A percentile compares a stretch with the other conserved stretches of the same genome.
Conservation (phyloP, 441 rosid genomes). For the Flueggea neowawraea region DNA sequence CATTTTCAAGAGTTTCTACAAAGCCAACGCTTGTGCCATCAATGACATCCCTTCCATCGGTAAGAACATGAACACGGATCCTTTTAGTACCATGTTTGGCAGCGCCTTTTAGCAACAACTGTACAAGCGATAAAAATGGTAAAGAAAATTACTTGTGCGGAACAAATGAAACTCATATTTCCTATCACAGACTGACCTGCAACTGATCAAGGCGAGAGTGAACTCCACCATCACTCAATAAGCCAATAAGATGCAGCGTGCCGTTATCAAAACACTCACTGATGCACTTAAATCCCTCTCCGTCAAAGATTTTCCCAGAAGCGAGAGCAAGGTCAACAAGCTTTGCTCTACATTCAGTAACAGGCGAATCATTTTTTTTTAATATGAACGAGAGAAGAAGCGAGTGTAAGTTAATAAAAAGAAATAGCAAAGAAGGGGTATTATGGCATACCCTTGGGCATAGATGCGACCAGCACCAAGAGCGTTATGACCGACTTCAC, state of each 20-base stretch:
- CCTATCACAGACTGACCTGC: slow-evolving; percentile 39
- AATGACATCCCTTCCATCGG: slow-evolving; percentile 98
- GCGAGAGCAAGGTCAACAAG: slow-evolving; percentile 92
- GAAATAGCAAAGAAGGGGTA: neutral
- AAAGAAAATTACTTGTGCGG: neutral
- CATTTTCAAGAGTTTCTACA: slow-evolving; percentile 80
- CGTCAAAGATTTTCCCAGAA: slow-evolving; percentile 81
- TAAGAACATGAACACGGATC: slow-evolving; percentile 91
- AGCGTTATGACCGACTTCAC: slow-evolving; percentile 98
- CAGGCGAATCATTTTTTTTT: neutral
- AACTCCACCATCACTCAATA: slow-evolving; percentile 95
- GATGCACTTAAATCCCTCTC: slow-evolving; percentile 80
- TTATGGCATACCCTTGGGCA: slow-evolving; percentile 67
- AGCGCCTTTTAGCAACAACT: slow-evolving; percentile 84
- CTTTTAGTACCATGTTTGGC: slow-evolving; percentile 82
- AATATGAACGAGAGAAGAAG: neutral
- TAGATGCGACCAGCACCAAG: slow-evolving; percentile 96
- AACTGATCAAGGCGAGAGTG: slow-evolving; percentile 95
- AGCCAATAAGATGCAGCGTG: slow-evolving; percentile 83
- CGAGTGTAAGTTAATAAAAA: neutral
- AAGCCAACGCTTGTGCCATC: slow-evolving; percentile 93
- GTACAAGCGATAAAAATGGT: slow-evolving; percentile 10
- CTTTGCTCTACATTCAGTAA: slow-evolving; percentile 64
- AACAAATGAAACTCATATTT: neutral
- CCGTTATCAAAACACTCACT: slow-evolving; percentile 54